Base-by-base conservation (phyloP, 768 basidiomycete species). In the Roridomyces roridus region DNA sequence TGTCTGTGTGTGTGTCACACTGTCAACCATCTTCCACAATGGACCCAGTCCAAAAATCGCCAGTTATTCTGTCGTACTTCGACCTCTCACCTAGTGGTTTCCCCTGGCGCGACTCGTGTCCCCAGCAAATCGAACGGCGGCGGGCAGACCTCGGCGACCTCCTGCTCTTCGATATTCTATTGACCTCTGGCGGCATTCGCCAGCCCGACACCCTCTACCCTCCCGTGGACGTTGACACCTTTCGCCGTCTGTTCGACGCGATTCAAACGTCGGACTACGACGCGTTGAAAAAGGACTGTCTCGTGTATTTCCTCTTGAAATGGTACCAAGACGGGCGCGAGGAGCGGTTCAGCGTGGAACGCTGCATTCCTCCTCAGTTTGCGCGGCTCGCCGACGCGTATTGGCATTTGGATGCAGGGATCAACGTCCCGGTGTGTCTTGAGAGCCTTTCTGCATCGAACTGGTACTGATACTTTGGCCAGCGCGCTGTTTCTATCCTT, bases 291-390 rank as follows among this genome's bases (percentile, higher is more conserved):
- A 86, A 86, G 70, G 87, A 93, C 57, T 91, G 89, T 60, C 74
- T 94, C 40, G 74, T 92, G 1, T 94, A 92, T 72, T 93, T 86
- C 67, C 73, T 94, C 59, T 77, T 94, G 55, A 92, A 90, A 68
- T 92, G 87, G 88, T 84, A 88, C 56, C 77, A 82, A 64, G 89
- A 92, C 67, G 80, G 82, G 6, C 72, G 79, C 67, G 75, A 89
- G 78, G 67, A 78, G 59, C 64, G 70, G 57, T 77, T 91, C 76
- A 72, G 74, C 67, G 49, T 76, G 70, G 70, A 83, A 69, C 74
- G 80, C 25, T 84, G 81, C 64, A 87, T 94, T 57, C 85, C 89
- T 5, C 87, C 90, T 3, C 92, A 92, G 64, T 93, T 92, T 65
- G 77, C 81, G 7, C 74, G 80, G 5, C 79, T 94, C 43, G 84